A percentile compares a stretch with the other conserved stretches of the same genome.
Conservation (phyloP, 805 yeast genomes). For the Metschnikowia peoriensis region DNA sequence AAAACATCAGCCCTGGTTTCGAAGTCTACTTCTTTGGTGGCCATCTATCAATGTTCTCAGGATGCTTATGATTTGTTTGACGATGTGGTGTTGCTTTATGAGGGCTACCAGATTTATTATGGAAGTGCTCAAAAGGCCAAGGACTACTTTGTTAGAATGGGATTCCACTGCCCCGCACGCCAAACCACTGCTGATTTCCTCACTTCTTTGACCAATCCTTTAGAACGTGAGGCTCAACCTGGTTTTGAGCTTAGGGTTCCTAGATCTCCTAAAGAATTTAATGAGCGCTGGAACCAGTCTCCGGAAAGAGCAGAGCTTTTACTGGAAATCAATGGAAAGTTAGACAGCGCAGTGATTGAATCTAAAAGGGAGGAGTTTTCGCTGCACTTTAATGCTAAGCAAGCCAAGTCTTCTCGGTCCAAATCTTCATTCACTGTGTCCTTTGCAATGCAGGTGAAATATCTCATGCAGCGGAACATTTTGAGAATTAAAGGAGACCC, state of each 20-base stretch:
- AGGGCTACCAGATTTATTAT: slow-evolving; percentile 58
- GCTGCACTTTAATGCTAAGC: slow-evolving; percentile 32
- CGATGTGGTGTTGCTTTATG: slow-evolving; percentile 57
- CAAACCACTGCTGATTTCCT: slow-evolving; percentile 67
- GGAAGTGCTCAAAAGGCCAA: slow-evolving; percentile 55
- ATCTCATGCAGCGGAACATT: slow-evolving; percentile 51
- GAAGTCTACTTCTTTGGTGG: slow-evolving; percentile 54
- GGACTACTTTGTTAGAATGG: slow-evolving; percentile 55
- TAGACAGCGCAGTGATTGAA: slow-evolving; percentile 18
- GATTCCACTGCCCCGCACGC: slow-evolving; percentile 57
- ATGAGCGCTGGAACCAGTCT: slow-evolving; percentile 54
- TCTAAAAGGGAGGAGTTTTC: slow-evolving; percentile 10
- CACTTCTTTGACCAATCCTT: slow-evolving; percentile 66
- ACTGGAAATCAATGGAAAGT: slow-evolving; percentile 42
- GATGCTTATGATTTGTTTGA: slow-evolving; percentile 59
- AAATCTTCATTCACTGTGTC: slow-evolving; percentile 35
- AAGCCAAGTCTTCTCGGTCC: slow-evolving; percentile 33
- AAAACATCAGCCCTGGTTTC: slow-evolving; percentile 52
- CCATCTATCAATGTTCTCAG: slow-evolving; percentile 68
- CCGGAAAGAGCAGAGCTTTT: slow-evolving; percentile 44
- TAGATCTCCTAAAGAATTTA: slow-evolving; percentile 54
- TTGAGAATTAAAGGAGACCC: slow-evolving; percentile 54
- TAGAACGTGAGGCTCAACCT: slow-evolving; percentile 47
- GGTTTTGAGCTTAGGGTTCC: slow-evolving; percentile 56
- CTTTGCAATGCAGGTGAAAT: slow-evolving; percentile 28